phyloP scores from a whole-genome alignment of 2,329 filamentous ascomycete genomes.

The Diplocarpon rosae region DNA sequence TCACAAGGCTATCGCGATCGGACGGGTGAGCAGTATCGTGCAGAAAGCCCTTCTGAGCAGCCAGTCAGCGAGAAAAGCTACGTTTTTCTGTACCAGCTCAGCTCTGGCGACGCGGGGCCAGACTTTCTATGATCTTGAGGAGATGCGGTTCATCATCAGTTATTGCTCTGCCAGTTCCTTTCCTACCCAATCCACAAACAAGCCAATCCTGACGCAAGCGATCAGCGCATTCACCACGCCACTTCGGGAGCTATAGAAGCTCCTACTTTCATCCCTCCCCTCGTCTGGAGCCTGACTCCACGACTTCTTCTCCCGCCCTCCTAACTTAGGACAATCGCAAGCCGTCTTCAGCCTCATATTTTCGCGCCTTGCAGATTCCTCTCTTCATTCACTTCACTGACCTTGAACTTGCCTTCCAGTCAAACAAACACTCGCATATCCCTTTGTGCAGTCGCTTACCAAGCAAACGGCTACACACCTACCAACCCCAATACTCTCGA shows the following conservation, averaged over 20 bases:
- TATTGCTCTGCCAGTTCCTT: background rate
- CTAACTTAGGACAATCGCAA: background rate
- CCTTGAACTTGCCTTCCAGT: background rate
- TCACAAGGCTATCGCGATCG: constrained; percentile 16
- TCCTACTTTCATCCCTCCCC: background rate
- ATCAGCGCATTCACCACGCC: background rate
- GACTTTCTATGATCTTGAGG: background rate
- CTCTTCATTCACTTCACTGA: too few species aligned
- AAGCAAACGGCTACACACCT: constrained; percentile 1
- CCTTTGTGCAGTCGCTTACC: background rate
- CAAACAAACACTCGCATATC: constrained; percentile 1
- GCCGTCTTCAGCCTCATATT: too few species aligned
- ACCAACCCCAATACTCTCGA: constrained; percentile 6
- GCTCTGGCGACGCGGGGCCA: constrained; percentile 1
- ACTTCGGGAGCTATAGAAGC: background rate
- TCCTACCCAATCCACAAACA: background rate
- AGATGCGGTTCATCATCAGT: background rate
- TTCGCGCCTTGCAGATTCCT: too few species aligned
- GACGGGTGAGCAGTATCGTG: constrained; percentile 10
- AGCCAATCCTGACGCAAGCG: constrained; percentile 4
- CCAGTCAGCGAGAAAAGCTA: constrained; percentile 1
- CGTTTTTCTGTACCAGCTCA: too few species aligned
- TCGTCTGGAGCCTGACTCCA: background rate
- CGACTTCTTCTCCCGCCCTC: background rate
- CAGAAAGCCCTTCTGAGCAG: constrained; percentile 2